These are phyloP conservation scores for Pyrenophora graminea DNA, from an alignment of 2,329 filamentous ascomycete genomes.

Conservation along the genomic window DNA sequence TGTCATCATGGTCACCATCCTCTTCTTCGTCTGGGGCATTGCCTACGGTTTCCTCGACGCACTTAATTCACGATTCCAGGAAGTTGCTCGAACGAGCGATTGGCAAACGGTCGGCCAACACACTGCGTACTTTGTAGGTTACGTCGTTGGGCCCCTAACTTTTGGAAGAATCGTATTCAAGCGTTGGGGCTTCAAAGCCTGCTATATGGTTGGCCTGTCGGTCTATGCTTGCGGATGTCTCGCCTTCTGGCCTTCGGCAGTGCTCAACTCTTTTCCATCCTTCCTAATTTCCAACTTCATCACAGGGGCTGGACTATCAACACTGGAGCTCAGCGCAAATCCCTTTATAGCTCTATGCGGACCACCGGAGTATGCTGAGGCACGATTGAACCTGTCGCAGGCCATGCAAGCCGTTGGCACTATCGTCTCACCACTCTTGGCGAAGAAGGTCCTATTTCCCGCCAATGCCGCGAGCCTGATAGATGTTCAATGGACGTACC, in stretches of 20 bases:
- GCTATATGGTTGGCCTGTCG: conserved; percentile 63
- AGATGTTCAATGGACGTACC: conserved; percentile 67
- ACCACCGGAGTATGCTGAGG: conserved; percentile 63
- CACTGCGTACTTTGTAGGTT: conserved; percentile 72
- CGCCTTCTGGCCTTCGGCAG: conserved; percentile 68
- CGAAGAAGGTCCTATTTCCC: conserved; percentile 62
- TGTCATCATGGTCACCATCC: conserved; percentile 72
- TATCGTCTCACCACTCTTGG: conserved; percentile 63
- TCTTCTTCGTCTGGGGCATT: conserved; percentile 90
- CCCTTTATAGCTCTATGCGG: conserved; percentile 67
- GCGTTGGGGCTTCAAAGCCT: conserved; percentile 65
- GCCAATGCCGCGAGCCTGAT: conserved; percentile 57
- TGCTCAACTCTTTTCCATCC: conserved; percentile 63
- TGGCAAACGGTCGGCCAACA: conserved; percentile 70
- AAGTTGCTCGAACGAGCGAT: conserved; percentile 63
- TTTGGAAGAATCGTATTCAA: conserved; percentile 65
- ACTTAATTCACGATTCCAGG: conserved; percentile 72
- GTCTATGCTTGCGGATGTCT: conserved; percentile 67
- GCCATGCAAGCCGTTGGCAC: conserved; percentile 65
- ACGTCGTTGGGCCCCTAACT: conserved; percentile 70
- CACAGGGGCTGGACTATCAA: conserved; percentile 63
- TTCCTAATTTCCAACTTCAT: conserved; percentile 67
- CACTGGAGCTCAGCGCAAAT: conserved; percentile 64
- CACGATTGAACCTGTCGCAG: conserved; percentile 64
- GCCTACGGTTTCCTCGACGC: conserved; percentile 86